Conservation (phyloP, 2,329 filamentous ascomycete species). For the Mollisiaceae sp. region DNA sequence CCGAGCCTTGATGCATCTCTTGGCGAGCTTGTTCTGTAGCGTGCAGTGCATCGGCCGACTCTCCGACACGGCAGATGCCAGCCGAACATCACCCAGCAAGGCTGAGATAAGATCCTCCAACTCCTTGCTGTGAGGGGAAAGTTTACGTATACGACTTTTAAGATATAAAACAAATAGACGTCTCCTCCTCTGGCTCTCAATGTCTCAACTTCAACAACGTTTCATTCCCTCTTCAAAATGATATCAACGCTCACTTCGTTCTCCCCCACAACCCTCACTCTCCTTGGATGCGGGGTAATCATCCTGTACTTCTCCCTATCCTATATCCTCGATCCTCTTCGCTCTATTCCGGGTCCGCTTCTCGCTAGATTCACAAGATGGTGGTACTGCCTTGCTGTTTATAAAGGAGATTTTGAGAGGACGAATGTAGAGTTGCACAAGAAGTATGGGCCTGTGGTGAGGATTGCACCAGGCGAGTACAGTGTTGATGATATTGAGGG, state of each 20-base stretch:
- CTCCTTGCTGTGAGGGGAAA: too few relatives aligned
- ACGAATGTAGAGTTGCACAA: slow-evolving; percentile 48
- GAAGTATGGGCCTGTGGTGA: slow-evolving; percentile 50
- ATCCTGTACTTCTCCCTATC: slow-evolving; percentile 19
- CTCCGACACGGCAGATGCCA: background rate
- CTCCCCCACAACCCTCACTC: slow-evolving; percentile 8
- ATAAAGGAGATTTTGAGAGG: slow-evolving; percentile 46
- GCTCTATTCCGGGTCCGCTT: slow-evolving; percentile 51
- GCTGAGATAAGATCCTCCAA: background rate
- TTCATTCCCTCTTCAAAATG: background rate
- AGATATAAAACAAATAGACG: too few relatives aligned
- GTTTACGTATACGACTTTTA: too few relatives aligned
- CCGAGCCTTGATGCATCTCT: background rate
- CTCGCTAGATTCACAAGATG: slow-evolving; percentile 50
- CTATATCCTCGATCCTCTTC: slow-evolving; percentile 41
- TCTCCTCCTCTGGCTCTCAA: background rate
- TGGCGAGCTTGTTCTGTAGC: background rate
- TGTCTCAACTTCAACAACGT: background rate
- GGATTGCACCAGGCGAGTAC: slow-evolving; percentile 54
- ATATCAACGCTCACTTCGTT: background rate
- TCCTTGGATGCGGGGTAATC: background rate
- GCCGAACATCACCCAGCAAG: background rate
- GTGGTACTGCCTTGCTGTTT: slow-evolving; percentile 51
- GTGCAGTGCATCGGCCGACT: background rate
- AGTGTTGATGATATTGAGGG: slow-evolving; percentile 50